phyloP scores from a whole-genome alignment of 345 rosid species.

The Melaleuca alternifolia region DNA sequence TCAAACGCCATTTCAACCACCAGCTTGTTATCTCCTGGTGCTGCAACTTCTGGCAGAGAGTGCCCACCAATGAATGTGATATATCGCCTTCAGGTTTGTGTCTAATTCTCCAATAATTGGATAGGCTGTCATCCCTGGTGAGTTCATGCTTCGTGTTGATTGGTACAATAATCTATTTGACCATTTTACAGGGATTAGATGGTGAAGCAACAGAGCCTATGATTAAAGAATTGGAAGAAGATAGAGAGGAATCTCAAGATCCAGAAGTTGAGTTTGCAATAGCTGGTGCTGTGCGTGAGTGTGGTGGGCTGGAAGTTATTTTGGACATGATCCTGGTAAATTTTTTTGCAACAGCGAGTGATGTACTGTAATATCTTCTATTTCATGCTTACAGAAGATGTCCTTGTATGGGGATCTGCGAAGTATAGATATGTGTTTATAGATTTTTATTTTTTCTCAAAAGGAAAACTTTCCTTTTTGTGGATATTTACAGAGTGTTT shows the following conservation, averaged over 20 bases:
- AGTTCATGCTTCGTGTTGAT: background rate
- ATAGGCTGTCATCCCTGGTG: background rate
- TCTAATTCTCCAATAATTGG: background rate
- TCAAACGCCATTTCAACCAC: constrained; percentile 48
- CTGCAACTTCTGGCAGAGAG: constrained; percentile 56
- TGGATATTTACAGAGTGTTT: background rate
- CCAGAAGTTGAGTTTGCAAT: constrained; percentile 98
- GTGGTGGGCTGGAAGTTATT: constrained; percentile 84
- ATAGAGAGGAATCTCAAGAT: constrained; percentile 96
- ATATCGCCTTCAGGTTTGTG: constrained; percentile 92
- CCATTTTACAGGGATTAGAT: constrained; percentile 68
- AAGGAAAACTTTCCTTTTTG: background rate
- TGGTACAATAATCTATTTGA: background rate
- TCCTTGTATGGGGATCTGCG: background rate
- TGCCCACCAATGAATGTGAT: constrained; percentile 94
- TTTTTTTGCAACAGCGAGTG: background rate
- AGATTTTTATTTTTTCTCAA: background rate
- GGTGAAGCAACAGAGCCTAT: constrained; percentile 99
- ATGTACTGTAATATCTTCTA: background rate
- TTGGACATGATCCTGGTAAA: constrained; percentile 83
- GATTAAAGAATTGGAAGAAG: constrained; percentile 99
- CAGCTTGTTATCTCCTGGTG: constrained; percentile 48
- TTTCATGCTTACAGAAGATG: background rate
- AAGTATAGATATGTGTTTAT: background rate
- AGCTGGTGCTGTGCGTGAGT: constrained; percentile 95